phyloP scores from a whole-genome alignment of 208 protist genomes.

The Vickermania spadyakhi region DNA sequence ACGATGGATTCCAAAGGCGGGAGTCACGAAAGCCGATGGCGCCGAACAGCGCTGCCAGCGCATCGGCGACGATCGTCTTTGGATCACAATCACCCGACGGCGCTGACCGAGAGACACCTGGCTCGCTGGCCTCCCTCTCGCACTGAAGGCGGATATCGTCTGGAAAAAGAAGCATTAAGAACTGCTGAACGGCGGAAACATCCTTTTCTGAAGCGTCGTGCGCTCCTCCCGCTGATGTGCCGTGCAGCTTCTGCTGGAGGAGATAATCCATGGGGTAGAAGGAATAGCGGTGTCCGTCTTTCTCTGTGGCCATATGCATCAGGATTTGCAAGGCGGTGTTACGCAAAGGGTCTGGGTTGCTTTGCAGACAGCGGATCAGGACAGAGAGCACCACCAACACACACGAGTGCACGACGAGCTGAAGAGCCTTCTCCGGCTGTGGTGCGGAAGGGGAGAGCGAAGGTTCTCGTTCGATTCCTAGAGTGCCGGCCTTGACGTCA shows the following conservation, averaged over 20 bases:
- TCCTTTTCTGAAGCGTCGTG: not conserved
- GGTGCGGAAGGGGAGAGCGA: not conserved
- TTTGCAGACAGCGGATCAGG: slow-evolving; percentile 66
- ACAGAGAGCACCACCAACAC: slow-evolving; percentile 32
- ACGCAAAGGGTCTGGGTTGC: slow-evolving; percentile 55
- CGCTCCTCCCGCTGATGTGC: not conserved
- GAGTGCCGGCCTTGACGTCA: not conserved
- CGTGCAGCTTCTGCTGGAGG: not conserved
- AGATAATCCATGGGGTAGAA: not conserved
- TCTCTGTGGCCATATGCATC: too few relatives aligned
- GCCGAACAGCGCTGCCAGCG: not conserved
- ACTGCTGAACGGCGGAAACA: not conserved
- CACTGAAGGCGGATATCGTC: not conserved
- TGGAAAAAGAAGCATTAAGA: not conserved
- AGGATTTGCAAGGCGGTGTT: slow-evolving; percentile 62
- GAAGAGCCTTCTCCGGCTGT: not conserved
- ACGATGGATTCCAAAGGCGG: not conserved
- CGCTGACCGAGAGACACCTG: not conserved
- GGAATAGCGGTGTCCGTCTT: too few relatives aligned
- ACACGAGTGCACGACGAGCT: slow-evolving; percentile 11
- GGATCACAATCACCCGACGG: too few relatives aligned
- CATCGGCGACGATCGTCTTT: too few relatives aligned
- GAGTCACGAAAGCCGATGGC: not conserved
- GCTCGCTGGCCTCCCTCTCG: not conserved
- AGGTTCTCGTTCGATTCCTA: too few relatives aligned